Percentiles rank a stretch among this genome's conserved stretches.
phyloP scores from a whole-genome alignment of 805 yeast genomes.

The Maudiozyma barnettii region DNA sequence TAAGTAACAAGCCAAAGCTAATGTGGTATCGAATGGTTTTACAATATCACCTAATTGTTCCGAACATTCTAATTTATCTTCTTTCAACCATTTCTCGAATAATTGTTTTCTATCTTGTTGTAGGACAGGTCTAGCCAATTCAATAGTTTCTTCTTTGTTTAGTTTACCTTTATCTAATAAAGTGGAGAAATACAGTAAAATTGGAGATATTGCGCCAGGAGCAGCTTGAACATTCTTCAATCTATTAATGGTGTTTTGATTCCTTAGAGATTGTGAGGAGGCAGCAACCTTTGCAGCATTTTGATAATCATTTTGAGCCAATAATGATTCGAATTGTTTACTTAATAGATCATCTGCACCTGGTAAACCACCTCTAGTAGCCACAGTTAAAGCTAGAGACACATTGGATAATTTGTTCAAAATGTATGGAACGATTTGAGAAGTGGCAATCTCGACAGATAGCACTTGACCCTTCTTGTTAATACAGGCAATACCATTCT shows the following conservation, averaged over 20 bases:
- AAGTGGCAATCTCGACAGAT: constrained; percentile 79
- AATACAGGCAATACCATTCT: constrained; percentile 82
- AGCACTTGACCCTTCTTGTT: constrained; percentile 93
- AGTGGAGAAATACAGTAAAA: constrained; percentile 84
- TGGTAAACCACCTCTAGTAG: constrained; percentile 92
- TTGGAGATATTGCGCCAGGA: constrained; percentile 92
- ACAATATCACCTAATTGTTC: constrained; percentile 97
- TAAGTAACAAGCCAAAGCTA: constrained; percentile 86
- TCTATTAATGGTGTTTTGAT: constrained; percentile 87
- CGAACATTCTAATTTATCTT: constrained; percentile 87
- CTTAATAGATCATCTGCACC: constrained; percentile 91
- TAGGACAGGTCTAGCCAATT: constrained; percentile 88
- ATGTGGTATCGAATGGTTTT: constrained; percentile 72
- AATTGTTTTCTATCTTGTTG: constrained; percentile 91
- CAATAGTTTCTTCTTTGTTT: constrained; percentile 88
- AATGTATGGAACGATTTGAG: constrained; percentile 81
- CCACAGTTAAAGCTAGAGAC: constrained; percentile 73
- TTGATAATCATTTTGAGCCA: constrained; percentile 76
- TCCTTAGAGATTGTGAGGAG: constrained; percentile 83
- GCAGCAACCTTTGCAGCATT: constrained; percentile 97
- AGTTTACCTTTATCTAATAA: constrained; percentile 86
- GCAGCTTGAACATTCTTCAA: constrained; percentile 83
- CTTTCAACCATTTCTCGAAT: constrained; percentile 93
- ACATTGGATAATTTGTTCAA: constrained; percentile 80
- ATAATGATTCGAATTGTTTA: constrained; percentile 82